Conservation (phyloP, 2,329 filamentous ascomycete genomes). For the Colletotrichum tropicale region DNA sequence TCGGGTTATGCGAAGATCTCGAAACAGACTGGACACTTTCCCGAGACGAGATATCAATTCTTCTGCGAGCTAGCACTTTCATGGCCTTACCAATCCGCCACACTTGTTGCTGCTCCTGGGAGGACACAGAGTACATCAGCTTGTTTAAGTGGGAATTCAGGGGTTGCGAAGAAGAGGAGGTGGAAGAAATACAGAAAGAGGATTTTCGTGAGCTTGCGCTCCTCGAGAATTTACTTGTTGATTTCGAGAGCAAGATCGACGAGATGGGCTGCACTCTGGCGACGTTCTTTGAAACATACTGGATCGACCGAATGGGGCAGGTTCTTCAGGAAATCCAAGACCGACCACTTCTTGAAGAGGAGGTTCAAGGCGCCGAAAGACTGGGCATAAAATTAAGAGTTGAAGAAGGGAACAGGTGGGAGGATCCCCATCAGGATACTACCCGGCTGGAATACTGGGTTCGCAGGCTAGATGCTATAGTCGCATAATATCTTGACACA, state of each 20-base stretch:
- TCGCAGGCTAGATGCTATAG: neutral
- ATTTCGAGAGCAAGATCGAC: neutral
- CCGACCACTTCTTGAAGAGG: neutral
- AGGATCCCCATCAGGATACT: fast-evolving
- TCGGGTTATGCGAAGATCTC: neutral
- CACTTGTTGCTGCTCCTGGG: neutral
- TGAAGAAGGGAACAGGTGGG: neutral
- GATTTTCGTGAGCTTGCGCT: neutral
- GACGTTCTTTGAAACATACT: neutral
- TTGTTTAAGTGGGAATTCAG: fast-evolving
- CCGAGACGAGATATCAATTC: fast-evolving
- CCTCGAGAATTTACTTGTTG: neutral
- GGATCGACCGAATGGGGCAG: neutral
- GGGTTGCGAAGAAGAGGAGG: neutral
- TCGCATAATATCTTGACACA: fast-evolving
- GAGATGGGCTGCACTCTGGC: neutral
- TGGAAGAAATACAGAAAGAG: neutral
- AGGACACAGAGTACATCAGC: neutral
- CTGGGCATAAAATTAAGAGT: neutral
- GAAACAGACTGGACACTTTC: neutral
- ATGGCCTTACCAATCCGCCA: neutral
- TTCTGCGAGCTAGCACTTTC: neutral
- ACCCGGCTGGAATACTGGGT: neutral
- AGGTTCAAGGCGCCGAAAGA: neutral
- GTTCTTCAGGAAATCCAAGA: neutral